Conservation (phyloP, 2,329 filamentous ascomycete genomes). For the Sarocladium strictum region DNA sequence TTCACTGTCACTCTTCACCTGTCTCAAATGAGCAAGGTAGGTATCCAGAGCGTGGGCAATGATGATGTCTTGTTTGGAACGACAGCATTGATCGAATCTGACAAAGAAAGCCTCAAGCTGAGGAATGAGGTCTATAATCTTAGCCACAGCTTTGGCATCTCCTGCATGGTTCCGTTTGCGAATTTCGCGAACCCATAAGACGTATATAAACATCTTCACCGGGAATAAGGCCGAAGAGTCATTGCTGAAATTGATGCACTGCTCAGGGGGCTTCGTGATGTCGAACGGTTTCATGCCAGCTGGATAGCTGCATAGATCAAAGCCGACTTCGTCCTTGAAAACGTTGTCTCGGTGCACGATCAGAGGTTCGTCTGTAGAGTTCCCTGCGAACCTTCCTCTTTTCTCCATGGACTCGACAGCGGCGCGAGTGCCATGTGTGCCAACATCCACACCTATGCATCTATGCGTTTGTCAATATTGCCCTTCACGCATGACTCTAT, state of each 20-base stretch:
- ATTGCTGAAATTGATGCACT: not conserved
- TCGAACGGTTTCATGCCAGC: not conserved
- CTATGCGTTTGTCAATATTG: too few relatives aligned
- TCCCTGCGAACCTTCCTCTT: too few relatives aligned
- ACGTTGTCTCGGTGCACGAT: too few relatives aligned
- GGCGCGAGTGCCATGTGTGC: too few relatives aligned
- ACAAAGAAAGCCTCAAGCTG: not conserved
- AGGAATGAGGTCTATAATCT: not conserved
- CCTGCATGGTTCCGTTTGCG: not conserved
- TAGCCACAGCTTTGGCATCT: not conserved
- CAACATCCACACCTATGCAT: too few relatives aligned
- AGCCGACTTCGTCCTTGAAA: not conserved
- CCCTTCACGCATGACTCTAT: too few relatives aligned
- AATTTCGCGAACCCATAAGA: not conserved
- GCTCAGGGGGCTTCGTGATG: not conserved
- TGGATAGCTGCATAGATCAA: not conserved
- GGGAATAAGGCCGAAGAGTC: not conserved
- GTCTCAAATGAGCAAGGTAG: not conserved
- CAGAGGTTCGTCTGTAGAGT: too few relatives aligned
- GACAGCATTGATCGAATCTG: not conserved
- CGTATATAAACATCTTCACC: not conserved
- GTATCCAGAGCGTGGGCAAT: not conserved
- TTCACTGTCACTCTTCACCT: not conserved
- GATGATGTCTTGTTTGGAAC: not conserved
- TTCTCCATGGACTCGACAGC: too few relatives aligned